phyloP scores from a whole-genome alignment of 805 yeast genomes.

The Lipomyces lipofer region DNA sequence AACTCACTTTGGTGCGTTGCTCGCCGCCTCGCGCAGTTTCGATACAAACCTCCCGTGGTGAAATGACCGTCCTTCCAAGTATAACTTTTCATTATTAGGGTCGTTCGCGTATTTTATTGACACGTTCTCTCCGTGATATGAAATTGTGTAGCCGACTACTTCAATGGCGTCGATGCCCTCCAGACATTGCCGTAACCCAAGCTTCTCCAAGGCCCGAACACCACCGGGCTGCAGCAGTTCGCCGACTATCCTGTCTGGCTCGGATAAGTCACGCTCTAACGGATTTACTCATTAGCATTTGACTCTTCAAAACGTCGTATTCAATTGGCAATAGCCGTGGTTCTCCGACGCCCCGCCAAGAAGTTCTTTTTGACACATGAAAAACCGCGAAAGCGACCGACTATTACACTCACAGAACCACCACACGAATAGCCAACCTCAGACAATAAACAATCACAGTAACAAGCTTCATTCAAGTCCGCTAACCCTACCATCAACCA shows the following conservation, averaged over 20 bases:
- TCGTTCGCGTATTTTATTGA: conserved; percentile 63
- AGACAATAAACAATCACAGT: no score
- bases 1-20: conserved; percentile 49
- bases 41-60: conserved; percentile 87
- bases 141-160: conserved; percentile 78
- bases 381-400: no score
- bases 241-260: conserved; percentile 96
- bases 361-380: no score
- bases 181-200: conserved; percentile 78
- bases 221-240: conserved; percentile 98
- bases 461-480: no score
- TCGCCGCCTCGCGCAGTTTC: conserved; percentile 72
- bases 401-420: no score
- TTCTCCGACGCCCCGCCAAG: no score
- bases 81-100: conserved; percentile 16
- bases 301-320: no score
- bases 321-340: no score
- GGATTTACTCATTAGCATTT: not conserved
- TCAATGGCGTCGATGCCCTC: conserved; percentile 75
- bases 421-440: no score
- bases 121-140: conserved; percentile 59
- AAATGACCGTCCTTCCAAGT: conserved; percentile 75
- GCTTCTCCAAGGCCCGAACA: conserved; percentile 72
- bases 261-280: conserved; percentile 80
- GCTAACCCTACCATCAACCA: no score